These are phyloP conservation scores for Aspergillus sp. DNA, from an alignment of 2,329 filamentous ascomycete species.

Conservation along the genomic window DNA sequence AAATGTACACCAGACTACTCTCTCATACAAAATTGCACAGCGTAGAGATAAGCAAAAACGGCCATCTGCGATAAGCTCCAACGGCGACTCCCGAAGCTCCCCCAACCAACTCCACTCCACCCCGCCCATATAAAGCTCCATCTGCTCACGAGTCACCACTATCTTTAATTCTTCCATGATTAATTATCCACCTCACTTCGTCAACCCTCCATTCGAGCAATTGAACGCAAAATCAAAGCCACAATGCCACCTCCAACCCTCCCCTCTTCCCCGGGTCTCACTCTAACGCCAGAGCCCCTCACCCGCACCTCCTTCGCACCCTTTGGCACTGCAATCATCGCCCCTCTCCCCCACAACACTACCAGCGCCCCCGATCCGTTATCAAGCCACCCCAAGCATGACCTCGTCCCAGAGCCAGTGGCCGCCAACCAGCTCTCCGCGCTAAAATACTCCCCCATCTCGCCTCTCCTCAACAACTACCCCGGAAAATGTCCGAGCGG, in stretches of 20 bases:
- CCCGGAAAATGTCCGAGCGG: constrained; percentile 52
- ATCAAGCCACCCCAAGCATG: constrained; percentile 49
- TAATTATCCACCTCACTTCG: too few relatives aligned
- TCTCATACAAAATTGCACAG: not conserved
- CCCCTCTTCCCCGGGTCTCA: constrained; percentile 41
- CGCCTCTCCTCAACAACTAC: constrained; percentile 74
- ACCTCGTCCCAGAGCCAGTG: constrained; percentile 54
- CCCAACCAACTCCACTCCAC: not conserved
- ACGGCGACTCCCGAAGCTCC: constrained; percentile 9
- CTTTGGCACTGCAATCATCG: constrained; percentile 80
- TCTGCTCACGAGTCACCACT: not conserved
- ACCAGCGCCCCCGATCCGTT: constrained; percentile 39
- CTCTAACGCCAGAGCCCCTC: constrained; percentile 67
- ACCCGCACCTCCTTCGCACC: constrained; percentile 70
- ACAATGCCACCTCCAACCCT: constrained; percentile 40
- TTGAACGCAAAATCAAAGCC: not conserved
- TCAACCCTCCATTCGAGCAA: not conserved
- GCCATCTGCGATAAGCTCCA: not conserved
- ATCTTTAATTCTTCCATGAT: not conserved
- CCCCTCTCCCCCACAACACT: constrained; percentile 50
- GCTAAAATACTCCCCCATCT: constrained; percentile 82
- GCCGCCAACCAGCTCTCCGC: constrained; percentile 85
- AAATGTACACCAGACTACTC: not conserved
- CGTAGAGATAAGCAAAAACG: not conserved
- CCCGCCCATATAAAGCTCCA: constrained; percentile 3